phyloP scores from a whole-genome alignment of 1,284 basidiomycete species.

The Trichosporon inkin region DNA sequence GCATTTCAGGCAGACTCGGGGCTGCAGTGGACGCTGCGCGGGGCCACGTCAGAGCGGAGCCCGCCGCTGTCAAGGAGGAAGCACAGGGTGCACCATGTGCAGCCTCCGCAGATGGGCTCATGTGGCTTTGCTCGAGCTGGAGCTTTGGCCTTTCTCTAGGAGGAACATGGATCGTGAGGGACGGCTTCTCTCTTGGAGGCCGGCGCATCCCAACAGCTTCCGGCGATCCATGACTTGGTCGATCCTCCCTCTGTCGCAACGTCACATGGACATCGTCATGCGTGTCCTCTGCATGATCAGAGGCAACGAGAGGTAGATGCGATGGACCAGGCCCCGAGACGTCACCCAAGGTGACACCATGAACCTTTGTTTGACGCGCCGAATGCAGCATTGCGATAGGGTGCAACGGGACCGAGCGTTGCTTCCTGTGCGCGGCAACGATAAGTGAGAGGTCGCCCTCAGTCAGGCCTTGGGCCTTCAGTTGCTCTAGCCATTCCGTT shows the following conservation, averaged over 20 bases:
- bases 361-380: background rate
- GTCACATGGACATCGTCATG: background rate
- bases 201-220: background rate
- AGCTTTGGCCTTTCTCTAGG: background rate
- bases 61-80: background rate
- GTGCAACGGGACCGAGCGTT: constrained; percentile 13
- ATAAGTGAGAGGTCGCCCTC: constrained; percentile 41
- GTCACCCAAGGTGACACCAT: background rate
- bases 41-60: background rate
- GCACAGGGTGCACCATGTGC: background rate
- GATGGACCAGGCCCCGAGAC: background rate
- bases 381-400: background rate
- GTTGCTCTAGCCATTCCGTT: constrained; percentile 33
- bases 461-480: constrained; percentile 39
- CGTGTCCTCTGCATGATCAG: background rate
- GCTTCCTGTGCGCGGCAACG: constrained; percentile 26
- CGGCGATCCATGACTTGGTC: background rate
- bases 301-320: background rate
- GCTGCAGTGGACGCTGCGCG: constrained; percentile 4
- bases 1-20: background rate
- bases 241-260: background rate
- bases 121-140: constrained; percentile 1
- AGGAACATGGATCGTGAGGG: constrained; percentile 1
- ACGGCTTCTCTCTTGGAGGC: background rate
- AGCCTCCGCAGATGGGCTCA: background rate